Evolutionary conservation across 2,329 filamentous ascomycete species (phyloP).

Genomic region (Tolypocladium guangdongense): DNA sequence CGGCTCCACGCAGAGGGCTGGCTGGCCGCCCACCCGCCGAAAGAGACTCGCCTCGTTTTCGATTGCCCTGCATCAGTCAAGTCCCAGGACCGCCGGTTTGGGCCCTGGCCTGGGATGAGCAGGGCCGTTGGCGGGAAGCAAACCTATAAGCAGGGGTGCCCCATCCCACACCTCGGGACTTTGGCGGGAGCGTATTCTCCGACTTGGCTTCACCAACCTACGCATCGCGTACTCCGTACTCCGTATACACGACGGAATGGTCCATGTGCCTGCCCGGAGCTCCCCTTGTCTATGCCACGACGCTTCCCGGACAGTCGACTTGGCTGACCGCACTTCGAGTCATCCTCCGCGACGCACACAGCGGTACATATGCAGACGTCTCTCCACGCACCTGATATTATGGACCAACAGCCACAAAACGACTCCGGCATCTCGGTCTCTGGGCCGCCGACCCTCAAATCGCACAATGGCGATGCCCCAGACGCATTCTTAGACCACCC

Average conservation of each 20-base stretch:
- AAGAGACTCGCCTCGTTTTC: not conserved
- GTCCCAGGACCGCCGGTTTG: no score
- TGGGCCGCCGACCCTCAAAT: not conserved
- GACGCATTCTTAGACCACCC: not conserved
- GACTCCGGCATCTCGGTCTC: not conserved
- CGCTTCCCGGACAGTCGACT: not conserved
- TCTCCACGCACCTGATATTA: not conserved
- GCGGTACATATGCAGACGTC: not conserved
- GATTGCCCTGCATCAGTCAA: not conserved
- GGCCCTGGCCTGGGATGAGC: not conserved
- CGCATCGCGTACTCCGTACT: not conserved
- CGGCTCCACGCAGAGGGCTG: no score
- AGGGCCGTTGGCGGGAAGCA: not conserved
- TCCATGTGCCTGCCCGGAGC: not conserved
- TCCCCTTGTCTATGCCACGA: not conserved
- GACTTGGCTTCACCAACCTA: not conserved
- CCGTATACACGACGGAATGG: not conserved
- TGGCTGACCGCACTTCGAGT: not conserved
- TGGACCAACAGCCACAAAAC: not conserved
- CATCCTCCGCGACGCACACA: not conserved
- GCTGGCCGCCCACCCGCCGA: not conserved
- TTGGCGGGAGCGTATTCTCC: not conserved
- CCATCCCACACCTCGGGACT: not conserved
- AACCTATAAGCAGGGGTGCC: not conserved
- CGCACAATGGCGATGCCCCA: not conserved